phyloP scores from a whole-genome alignment of 352 stramenopile species.

The Aphanomyces invadans region DNA sequence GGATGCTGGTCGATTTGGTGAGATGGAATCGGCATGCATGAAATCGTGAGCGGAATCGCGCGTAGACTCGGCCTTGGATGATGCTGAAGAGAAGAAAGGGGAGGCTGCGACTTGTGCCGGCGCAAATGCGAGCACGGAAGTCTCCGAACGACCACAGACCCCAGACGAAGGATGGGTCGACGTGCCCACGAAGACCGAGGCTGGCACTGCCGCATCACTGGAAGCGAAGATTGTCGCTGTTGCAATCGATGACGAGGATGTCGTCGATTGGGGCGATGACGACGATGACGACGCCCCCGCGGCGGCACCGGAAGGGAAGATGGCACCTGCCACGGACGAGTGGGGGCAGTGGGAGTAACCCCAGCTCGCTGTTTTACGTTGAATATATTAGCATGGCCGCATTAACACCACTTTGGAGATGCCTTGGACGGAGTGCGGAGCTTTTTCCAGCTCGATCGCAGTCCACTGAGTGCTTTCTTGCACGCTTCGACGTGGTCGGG shows the following conservation, averaged over 20 bases:
- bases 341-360: slow-evolving; percentile 64
- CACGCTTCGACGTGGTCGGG: slow-evolving; percentile 37
- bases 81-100: background rate
- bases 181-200: background rate
- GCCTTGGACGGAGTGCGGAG: too few relatives aligned
- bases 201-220: background rate
- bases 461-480: slow-evolving; percentile 41
- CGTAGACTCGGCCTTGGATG: background rate
- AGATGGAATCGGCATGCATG: slow-evolving; percentile 34
- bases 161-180: slow-evolving; percentile 27
- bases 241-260: slow-evolving; percentile 35
- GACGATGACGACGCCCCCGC: slow-evolving; percentile 28
- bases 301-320: slow-evolving; percentile 28
- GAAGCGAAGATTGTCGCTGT: slow-evolving; percentile 15
- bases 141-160: background rate
- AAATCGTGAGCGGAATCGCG: background rate
- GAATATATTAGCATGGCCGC: background rate
- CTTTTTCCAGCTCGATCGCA: slow-evolving; percentile 40
- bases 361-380: background rate
- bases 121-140: background rate
- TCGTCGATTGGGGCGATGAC: slow-evolving; percentile 59
- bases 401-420: too few relatives aligned
- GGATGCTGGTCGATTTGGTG: slow-evolving; percentile 34
- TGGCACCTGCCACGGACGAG: slow-evolving; percentile 36
- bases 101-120: background rate